Base-by-base conservation (phyloP, 1,139 yeast species). In the Blastobotrys proliferans region DNA sequence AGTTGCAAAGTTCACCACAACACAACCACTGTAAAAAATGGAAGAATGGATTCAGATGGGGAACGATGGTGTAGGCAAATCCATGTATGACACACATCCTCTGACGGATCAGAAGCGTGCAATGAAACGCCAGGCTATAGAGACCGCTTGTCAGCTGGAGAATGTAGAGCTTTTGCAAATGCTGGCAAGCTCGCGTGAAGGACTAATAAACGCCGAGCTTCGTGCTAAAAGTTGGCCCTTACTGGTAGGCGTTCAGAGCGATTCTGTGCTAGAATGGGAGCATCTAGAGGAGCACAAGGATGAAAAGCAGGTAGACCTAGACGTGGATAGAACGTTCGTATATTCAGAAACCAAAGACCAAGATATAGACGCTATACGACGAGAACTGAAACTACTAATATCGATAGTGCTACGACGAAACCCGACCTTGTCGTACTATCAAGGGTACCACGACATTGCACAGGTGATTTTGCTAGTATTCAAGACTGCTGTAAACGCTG, bases 391-490 rank as follows among this genome's bases (percentile, higher is more conserved):
- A 5, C 17, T 18, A 2, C 19, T 36, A 17, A 28, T 24, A 75
- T 88, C 6, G 63, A 74, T 10, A 67, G 70, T 20, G 68, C 67
- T 92, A 19, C 63, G 87, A 25, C 71, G 70, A 25, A 70, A 82
- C 53, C 90, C 90, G 0, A 55, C 63, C 8, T 67, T 90, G 35
- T 69, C 77, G 47, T 92, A 92, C 62, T 92, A 87, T 60, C 98
- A 92, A 63, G 98, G 98, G 0, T 87, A 76, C 59, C 97, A 92
- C 63, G 97, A 92, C 57, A 69, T 90, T 28, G 90, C 88, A 1
- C 75, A 85, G 40, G 72, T 84, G 8, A 67, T 85, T n/a, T 65
- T 83, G 17, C 56, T 81, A 17, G 75, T 82, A 0, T 77, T 77
- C 53, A 68, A 64, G 11, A 56, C 58, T n/a, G 45, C 35, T 17